Conservation (phyloP, 768 basidiomycete species). For the Rhodotorula paludigena region DNA sequence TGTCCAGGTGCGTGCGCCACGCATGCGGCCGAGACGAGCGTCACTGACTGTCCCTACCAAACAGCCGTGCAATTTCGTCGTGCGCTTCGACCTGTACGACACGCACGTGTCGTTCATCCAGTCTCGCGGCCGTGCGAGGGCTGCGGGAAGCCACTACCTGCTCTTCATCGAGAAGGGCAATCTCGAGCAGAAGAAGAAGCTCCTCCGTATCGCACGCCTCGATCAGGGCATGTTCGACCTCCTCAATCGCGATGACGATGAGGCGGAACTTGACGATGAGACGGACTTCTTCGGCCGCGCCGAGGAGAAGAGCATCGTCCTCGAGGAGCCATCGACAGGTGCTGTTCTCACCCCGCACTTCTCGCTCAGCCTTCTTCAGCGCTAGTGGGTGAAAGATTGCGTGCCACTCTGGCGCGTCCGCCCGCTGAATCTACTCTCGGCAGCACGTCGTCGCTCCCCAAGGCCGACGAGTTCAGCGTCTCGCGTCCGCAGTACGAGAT, state of each 20-base stretch:
- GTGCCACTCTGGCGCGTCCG: no score
- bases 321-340: not conserved
- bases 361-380: not conserved
- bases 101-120: slow-evolving; percentile 13
- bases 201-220: not conserved
- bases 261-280: not conserved
- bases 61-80: slow-evolving; percentile 22
- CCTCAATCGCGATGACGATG: slow-evolving; percentile 34
- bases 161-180: slow-evolving; percentile 13
- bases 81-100: slow-evolving; percentile 11
- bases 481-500: not conserved
- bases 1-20: slow-evolving; percentile 5
- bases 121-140: slow-evolving; percentile 6
- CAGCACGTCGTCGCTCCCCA: slow-evolving; percentile 17
- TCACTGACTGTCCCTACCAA: not conserved
- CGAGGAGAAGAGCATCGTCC: slow-evolving; percentile 5
- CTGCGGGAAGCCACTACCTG: slow-evolving; percentile 6
- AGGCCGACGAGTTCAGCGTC: slow-evolving; percentile 10
- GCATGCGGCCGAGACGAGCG: not conserved
- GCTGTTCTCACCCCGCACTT: slow-evolving; percentile 19
- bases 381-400: slow-evolving; percentile 8
- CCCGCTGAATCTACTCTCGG: no score
- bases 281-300: slow-evolving; percentile 12
- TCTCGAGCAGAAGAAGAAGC: slow-evolving; percentile 6
- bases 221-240: slow-evolving; percentile 21